Evolutionary conservation across 2,329 filamentous ascomycete species (phyloP).

Genomic region (Penicillium janthinellum): DNA sequence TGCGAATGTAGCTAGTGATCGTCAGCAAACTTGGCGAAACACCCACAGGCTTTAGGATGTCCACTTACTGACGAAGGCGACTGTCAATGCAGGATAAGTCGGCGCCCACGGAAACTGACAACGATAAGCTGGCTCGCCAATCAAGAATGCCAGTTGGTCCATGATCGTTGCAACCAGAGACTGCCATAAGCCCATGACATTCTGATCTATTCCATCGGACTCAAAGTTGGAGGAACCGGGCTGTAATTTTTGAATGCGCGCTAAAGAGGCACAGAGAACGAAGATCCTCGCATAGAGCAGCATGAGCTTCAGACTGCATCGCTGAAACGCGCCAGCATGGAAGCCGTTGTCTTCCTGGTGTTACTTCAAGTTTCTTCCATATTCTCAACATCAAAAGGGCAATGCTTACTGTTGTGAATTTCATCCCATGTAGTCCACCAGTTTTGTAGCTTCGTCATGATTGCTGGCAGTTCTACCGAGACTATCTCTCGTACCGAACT

Average conservation of each 20-base stretch:
- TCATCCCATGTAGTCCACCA: constrained; percentile 42
- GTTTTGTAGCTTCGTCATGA: constrained; percentile 34
- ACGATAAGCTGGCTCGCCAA: constrained; percentile 36
- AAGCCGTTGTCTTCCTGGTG: constrained; percentile 36
- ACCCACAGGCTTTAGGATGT: neutral
- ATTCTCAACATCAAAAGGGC: no score
- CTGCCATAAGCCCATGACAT: constrained; percentile 34
- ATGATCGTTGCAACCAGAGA: constrained; percentile 37
- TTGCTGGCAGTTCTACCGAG: constrained; percentile 31
- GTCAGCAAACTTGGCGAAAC: neutral
- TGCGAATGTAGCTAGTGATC: constrained; percentile 34
- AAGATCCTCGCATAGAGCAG: constrained; percentile 38
- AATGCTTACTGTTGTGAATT: constrained; percentile 34
- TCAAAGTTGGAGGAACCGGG: constrained; percentile 23
- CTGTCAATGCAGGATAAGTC: constrained; percentile 38
- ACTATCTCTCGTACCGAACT: constrained; percentile 30
- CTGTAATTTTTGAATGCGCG: constrained; percentile 39
- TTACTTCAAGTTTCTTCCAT: neutral
- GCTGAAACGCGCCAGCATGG: constrained; percentile 39
- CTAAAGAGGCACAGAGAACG: constrained; percentile 35
- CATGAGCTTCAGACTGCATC: constrained; percentile 39
- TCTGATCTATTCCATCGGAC: constrained; percentile 25
- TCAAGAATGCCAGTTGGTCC: constrained; percentile 36
- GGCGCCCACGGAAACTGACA: constrained; percentile 39
- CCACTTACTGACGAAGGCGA: constrained; percentile 40